Conservation (phyloP, 208 protist genomes). For the Naegleria fowleri region DNA sequence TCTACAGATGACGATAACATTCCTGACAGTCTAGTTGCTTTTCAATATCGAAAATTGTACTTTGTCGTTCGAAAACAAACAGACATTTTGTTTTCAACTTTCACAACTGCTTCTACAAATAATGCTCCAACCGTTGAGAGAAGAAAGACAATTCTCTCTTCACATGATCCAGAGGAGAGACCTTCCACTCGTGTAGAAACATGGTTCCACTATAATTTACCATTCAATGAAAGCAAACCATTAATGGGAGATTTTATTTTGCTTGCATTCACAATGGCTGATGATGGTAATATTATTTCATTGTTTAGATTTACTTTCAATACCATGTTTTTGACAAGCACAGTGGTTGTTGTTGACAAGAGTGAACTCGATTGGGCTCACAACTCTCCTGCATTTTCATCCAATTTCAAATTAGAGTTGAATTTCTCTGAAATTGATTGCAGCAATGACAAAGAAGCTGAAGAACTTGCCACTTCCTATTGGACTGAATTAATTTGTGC, state of each 20-base stretch:
- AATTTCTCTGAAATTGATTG: background rate
- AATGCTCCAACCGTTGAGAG: background rate
- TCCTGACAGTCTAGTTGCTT: background rate
- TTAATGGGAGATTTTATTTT: background rate
- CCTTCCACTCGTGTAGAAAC: background rate
- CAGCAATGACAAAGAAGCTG: background rate
- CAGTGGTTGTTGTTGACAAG: background rate
- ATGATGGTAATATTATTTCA: background rate
- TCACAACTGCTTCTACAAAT: background rate
- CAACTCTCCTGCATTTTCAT: background rate
- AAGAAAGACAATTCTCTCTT: background rate
- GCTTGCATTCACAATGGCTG: background rate
- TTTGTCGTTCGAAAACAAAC: background rate
- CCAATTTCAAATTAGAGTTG: background rate
- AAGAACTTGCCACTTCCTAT: background rate
- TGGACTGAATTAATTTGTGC: background rate
- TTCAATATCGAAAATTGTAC: background rate
- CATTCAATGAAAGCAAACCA: background rate
- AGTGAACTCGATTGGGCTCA: background rate
- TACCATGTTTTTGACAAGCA: background rate
- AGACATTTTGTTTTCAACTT: background rate
- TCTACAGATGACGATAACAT: background rate
- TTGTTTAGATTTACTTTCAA: conserved; percentile 4
- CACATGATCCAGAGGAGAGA: background rate
- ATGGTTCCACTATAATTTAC: background rate